Percentiles rank a stretch among this genome's conserved stretches.
Evolutionary conservation across 352 stramenopile genomes (phyloP).

Genomic region (Pythium apleroticum): DNA sequence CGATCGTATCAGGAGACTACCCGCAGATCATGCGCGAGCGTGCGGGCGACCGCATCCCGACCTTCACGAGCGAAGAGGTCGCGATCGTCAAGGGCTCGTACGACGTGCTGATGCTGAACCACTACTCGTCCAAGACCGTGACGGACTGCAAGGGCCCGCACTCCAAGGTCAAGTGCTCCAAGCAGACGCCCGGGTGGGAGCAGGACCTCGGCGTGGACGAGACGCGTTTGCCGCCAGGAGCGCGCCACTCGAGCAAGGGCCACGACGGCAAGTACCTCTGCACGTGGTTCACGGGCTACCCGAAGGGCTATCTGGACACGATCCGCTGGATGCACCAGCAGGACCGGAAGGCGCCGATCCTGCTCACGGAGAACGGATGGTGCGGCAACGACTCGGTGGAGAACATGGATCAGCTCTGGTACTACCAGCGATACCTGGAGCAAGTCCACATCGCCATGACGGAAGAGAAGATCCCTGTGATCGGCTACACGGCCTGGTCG

Average conservation of each 20-base stretch:
- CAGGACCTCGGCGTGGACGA: constrained; percentile 56
- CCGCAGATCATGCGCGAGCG: constrained; percentile 87
- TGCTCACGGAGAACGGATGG: constrained; percentile 73
- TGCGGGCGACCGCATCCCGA: constrained; percentile 73
- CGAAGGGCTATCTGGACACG: constrained; percentile 46
- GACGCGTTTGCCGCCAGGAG: constrained; percentile 48
- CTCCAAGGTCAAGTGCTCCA: constrained; percentile 38
- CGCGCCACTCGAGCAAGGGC: constrained; percentile 49
- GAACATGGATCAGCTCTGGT: constrained; percentile 66
- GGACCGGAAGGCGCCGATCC: constrained; percentile 39
- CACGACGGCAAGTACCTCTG: constrained; percentile 37
- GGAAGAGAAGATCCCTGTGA: constrained; percentile 67
- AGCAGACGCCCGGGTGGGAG: constrained; percentile 39
- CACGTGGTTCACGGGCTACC: constrained; percentile 51
- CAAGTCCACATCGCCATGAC: constrained; percentile 59
- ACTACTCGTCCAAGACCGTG: constrained; percentile 85
- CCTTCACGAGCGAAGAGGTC: constrained; percentile 80
- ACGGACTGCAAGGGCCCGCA: constrained; percentile 42
- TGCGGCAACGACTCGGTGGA: constrained; percentile 60
- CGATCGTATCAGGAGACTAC: constrained; percentile 91
- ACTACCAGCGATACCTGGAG: constrained; percentile 53
- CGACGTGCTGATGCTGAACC: constrained; percentile 95
- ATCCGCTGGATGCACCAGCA: constrained; percentile 56
- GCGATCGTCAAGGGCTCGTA: constrained; percentile 80
- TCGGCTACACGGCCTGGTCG: constrained; percentile 93